Percentiles rank a stretch among this genome's conserved stretches.
phyloP scores from a whole-genome alignment of 139 green algal genomes.

The Pleodorina starrii region DNA sequence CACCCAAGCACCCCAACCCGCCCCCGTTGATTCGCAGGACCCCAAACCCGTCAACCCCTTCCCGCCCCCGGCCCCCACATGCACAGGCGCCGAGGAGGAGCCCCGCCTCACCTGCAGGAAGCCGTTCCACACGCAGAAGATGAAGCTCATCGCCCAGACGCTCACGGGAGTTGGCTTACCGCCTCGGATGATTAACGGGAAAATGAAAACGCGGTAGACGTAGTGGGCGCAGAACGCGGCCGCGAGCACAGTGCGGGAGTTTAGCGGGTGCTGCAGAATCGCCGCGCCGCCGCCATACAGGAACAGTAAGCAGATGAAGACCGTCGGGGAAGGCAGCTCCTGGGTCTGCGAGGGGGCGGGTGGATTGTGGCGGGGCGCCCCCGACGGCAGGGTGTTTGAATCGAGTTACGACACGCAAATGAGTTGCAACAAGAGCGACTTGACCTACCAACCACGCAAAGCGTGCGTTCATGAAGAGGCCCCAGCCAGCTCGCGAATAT shows the following conservation, averaged over 20 bases:
- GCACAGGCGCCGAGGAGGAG: too few relatives aligned
- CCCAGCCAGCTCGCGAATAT: conserved; percentile 51
- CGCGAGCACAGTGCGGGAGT: conserved; percentile 31
- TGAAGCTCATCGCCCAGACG: conserved; percentile 71
- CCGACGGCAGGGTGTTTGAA: not conserved
- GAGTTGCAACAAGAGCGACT: not conserved
- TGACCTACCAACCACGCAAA: conserved; percentile 56
- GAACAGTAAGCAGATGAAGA: not conserved
- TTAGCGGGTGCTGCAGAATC: not conserved
- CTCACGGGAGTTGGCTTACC: conserved; percentile 72
- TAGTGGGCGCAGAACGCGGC: conserved; percentile 71
- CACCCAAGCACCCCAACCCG: not conserved
- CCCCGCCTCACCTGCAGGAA: conserved; percentile 76
- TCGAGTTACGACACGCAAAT: not conserved
- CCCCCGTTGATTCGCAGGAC: not conserved
- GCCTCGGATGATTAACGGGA: conserved; percentile 65
- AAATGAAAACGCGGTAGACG: conserved; percentile 70
- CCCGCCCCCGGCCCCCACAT: too few relatives aligned
- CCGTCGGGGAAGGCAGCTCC: conserved; percentile 30
- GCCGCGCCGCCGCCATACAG: not conserved
- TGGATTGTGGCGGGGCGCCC: not conserved
- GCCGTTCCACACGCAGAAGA: conserved; percentile 85
- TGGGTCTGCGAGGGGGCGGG: conserved; percentile 33
- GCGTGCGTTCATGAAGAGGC: conserved; percentile 42
- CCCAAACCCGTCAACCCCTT: too few relatives aligned